Evolutionary conservation across 176 grass and related monocot genomes (phyloP).

Genomic region (Puya raimondii): DNA sequence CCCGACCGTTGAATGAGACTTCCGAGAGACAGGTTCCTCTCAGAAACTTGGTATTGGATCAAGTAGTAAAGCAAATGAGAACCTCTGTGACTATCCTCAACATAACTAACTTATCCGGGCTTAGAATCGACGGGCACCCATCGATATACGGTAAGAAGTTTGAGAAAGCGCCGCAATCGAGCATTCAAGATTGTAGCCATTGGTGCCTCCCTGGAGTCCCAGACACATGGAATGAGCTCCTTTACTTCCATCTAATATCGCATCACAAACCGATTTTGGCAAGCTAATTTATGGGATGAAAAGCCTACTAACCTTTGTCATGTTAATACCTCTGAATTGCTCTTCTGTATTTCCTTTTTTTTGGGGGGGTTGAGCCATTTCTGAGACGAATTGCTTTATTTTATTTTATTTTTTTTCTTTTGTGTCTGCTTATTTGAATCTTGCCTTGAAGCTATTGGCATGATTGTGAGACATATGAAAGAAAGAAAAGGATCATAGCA

Average conservation of each 20-base stretch:
- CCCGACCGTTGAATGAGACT: conserved; percentile 36
- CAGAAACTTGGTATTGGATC: conserved; percentile 52
- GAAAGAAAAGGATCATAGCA: too few relatives aligned
- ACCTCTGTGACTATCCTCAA: conserved; percentile 68
- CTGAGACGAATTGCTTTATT: too few relatives aligned
- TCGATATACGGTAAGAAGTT: conserved; percentile 63
- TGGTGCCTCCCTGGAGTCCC: conserved; percentile 84
- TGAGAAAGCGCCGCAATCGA: conserved; percentile 8
- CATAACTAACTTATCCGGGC: conserved; percentile 62
- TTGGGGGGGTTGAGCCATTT: too few relatives aligned
- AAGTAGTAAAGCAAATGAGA: conserved; percentile 50
- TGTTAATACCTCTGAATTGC: too few relatives aligned
- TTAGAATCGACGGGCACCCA: conserved; percentile 79
- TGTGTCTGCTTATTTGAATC: too few relatives aligned
- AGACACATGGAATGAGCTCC: conserved; percentile 65
- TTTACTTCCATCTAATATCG: conserved; percentile 52
- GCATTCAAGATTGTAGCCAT: conserved; percentile 72
- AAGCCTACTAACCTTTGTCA: not conserved
- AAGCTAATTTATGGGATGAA: conserved; percentile 1
- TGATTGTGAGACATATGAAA: too few relatives aligned
- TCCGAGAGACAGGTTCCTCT: conserved; percentile 25
- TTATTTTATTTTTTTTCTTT: too few relatives aligned
- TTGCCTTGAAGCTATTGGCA: too few relatives aligned
- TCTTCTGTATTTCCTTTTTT: not conserved
- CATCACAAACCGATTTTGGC: conserved; percentile 13